These are phyloP conservation scores for Elsinoe ampelina DNA, from an alignment of 2,329 filamentous ascomycete genomes.

Conservation along the genomic window DNA sequence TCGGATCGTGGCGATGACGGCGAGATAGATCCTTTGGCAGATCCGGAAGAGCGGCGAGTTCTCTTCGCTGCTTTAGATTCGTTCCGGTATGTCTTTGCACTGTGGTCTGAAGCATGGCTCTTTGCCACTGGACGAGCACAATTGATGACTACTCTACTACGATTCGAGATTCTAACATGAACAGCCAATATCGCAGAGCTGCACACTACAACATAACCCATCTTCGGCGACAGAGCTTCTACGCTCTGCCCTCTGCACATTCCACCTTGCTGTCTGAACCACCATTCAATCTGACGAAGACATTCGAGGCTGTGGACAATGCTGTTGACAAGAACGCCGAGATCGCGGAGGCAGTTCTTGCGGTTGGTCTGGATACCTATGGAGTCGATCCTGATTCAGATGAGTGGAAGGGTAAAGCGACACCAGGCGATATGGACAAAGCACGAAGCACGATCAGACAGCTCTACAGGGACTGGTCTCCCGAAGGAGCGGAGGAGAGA, in stretches of 20 bases:
- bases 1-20: constrained; percentile 42
- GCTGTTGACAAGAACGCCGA: constrained; percentile 84
- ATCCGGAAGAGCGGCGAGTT: constrained; percentile 72
- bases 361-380: constrained; percentile 60
- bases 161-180: neutral
- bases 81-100: constrained; percentile 58
- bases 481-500: constrained; percentile 64
- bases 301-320: constrained; percentile 67
- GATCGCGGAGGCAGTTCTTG: constrained; percentile 68
- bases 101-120: too few species aligned
- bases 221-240: constrained; percentile 82
- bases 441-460: constrained; percentile 86
- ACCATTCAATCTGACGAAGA: constrained; percentile 75
- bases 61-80: constrained; percentile 79
- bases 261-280: constrained; percentile 72
- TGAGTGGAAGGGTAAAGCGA: constrained; percentile 63
- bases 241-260: constrained; percentile 74
- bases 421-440: constrained; percentile 71
- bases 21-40: constrained; percentile 56
- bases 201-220: constrained; percentile 90
- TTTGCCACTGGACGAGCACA: too few species aligned
- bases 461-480: constrained; percentile 91
- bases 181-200: constrained; percentile 57
- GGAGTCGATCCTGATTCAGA: constrained; percentile 38
- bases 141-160: too few species aligned